Conservation (phyloP, 257 asterid species). For the Ilex aquifolium region DNA sequence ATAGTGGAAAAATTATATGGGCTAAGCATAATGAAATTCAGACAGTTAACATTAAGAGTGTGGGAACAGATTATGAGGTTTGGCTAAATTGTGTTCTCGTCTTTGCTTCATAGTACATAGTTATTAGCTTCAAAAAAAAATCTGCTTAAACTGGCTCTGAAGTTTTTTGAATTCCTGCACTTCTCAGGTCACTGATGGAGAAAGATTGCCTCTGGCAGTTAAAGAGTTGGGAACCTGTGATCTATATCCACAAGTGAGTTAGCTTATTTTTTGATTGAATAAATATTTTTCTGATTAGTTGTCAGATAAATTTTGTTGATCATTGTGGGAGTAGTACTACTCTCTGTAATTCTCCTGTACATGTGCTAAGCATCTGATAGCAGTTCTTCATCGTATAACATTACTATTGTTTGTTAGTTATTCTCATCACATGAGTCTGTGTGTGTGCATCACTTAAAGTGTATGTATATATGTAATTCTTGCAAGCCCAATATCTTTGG, state of each 20-base stretch:
- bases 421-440: too few species aligned
- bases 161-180: slow-evolving; percentile 9
- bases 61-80: slow-evolving; percentile 88
- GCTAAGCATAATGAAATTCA: slow-evolving; percentile 97
- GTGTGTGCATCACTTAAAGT: too few species aligned
- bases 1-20: slow-evolving; percentile 92
- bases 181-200: slow-evolving; percentile 85
- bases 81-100: slow-evolving; percentile 8
- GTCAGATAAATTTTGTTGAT: background rate
- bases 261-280: background rate
- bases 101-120: background rate
- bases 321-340: too few species aligned
- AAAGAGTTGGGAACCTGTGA: slow-evolving; percentile 96
- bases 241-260: slow-evolving; percentile 90
- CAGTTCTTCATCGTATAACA: too few species aligned
- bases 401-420: too few species aligned
- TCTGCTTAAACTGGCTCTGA: slow-evolving; percentile 4
- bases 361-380: too few species aligned
- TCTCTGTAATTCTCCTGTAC: too few species aligned
- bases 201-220: slow-evolving; percentile 88
- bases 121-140: background rate
- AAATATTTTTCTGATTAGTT: background rate
- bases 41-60: slow-evolving; percentile 87
- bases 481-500: too few species aligned
- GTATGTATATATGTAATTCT: too few species aligned